Base-by-base conservation (phyloP, 768 basidiomycete genomes). In the Lentinus tigrinus region DNA sequence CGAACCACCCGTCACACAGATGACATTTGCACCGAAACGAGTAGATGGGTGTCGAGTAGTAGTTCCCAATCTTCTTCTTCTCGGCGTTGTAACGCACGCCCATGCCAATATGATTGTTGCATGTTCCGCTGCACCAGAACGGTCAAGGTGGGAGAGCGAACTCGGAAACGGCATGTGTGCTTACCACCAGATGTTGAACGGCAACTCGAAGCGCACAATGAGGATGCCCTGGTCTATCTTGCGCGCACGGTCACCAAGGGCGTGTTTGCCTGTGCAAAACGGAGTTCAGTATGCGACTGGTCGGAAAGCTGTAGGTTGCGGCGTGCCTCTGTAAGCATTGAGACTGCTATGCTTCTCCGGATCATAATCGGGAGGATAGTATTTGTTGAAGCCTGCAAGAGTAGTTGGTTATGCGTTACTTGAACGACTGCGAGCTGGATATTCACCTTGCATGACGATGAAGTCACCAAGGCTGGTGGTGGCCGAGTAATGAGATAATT, bases 71-170 rank as follows among this genome's bases (percentile, higher is more conserved):
- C 73, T 96, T 98, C 78, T 90, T 90, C 84, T 99, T 99, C 74
- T 98, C 95, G 0, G 97, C 97, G 64, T 99, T 99, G 78, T 98
- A 99, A n/a, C 97, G 91, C 2, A 99, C 97, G 23, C 97, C 97
- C 85, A 97, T 97, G 11, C 97, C 97, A 50, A 99, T 93, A 75
- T 98, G 97, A 65, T 90, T 89, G 72, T 95, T 88, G 75, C 96
- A 99, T 75, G 89, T 89, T 34, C 87, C 93, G 67, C 96, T 98
- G 73, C 37, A 56, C 21, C 17, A 23, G 5, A 14, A 19, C 37
- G 47, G 58, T 49, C 46, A 47, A 47, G 52, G 39, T 36, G 13
- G 26, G 47, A 26, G 43, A 23, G 34, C 26, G 8, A 36, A 39
- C 34, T 47, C 23, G 42, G 37, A 13, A 24, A 17, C n/a, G 31